These are phyloP conservation scores for Potentilla sterilis DNA, from an alignment of 306 rosid genomes.

Conservation along the genomic window DNA sequence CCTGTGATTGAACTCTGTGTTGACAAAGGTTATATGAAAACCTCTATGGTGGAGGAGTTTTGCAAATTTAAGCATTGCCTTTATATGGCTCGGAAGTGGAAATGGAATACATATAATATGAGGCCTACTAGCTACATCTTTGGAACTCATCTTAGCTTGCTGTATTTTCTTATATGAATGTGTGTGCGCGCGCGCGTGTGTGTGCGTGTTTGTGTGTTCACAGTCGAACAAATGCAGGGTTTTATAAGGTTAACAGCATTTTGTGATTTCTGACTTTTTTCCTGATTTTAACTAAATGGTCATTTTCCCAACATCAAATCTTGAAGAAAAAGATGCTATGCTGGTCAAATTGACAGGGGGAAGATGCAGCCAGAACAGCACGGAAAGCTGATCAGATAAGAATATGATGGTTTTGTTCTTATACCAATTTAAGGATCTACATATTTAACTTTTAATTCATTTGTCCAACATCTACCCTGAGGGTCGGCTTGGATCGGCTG, in stretches of 20 bases:
- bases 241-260: no score
- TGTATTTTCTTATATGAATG: background rate
- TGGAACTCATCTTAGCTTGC: background rate
- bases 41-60: constrained; percentile 28
- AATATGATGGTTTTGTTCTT: no score
- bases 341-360: background rate
- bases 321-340: background rate
- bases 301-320: background rate
- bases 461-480: no score
- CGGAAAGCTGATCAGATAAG: background rate
- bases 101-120: constrained; percentile 17
- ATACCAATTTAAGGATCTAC: background rate
- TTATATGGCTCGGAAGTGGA: constrained; percentile 17
- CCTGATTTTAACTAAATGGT: no score
- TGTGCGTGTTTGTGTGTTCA: no score
- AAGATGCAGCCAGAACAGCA: background rate
- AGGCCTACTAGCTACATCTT: constrained; percentile 6
- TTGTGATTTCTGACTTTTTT: background rate
- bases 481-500: no score
- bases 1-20: constrained; percentile 17
- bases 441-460: no score
- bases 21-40: constrained; percentile 20
- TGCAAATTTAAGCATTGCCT: constrained; percentile 20
- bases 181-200: no score
- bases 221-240: background rate